A percentile compares a stretch with the other conserved stretches of the same genome.
Evolutionary conservation across 345 rosid genomes (phyloP).

Genomic region (Eucalyptus regnans): DNA sequence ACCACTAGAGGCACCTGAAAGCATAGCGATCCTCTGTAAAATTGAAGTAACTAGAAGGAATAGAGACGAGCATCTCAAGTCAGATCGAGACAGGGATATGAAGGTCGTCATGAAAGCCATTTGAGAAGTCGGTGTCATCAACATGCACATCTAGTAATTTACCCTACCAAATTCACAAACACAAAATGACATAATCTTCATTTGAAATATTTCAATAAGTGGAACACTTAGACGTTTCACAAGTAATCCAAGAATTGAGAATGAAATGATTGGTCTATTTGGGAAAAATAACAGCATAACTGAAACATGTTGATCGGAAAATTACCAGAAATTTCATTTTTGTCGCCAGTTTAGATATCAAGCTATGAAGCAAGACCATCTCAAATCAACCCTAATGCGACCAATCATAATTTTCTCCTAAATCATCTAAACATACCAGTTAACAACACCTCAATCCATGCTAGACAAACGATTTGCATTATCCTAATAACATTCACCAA

Average conservation of each 20-base stretch:
- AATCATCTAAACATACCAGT: not conserved
- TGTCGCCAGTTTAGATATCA: not conserved
- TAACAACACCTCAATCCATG: not conserved
- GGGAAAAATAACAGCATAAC: not conserved
- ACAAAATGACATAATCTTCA: not conserved
- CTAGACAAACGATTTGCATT: not conserved
- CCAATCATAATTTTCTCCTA: not conserved
- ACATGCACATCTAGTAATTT: not conserved
- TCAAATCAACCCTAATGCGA: not conserved
- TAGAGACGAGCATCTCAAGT: not conserved
- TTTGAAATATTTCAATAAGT: not conserved
- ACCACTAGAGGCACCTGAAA: constrained; percentile 67
- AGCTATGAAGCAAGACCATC: not conserved
- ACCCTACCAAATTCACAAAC: not conserved
- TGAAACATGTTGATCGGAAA: not conserved
- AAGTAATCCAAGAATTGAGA: not conserved
- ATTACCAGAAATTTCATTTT: not conserved
- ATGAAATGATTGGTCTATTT: not conserved
- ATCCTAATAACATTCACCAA: not conserved
- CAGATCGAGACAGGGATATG: not conserved
- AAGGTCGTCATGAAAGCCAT: not conserved
- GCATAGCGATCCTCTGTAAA: not conserved
- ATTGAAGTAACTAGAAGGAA: not conserved
- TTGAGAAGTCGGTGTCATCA: not conserved
- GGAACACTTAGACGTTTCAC: not conserved